phyloP scores from a whole-genome alignment of 306 rosid genomes.

The Sechiopsis laciniata region DNA sequence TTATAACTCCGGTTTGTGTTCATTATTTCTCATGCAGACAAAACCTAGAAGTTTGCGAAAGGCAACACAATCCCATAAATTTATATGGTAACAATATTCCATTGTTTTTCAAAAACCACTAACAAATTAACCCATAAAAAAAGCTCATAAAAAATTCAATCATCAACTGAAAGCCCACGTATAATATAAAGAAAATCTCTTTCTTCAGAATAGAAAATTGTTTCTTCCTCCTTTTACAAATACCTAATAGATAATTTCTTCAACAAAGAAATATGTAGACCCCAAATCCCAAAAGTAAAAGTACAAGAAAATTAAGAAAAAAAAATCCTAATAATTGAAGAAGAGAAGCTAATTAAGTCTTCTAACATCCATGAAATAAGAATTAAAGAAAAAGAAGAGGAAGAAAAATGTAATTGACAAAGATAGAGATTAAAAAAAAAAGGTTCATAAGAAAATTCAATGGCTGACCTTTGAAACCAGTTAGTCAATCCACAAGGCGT shows the following conservation, averaged over 20 bases:
- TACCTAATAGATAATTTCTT: background rate
- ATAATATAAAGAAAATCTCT: background rate
- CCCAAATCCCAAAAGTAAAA: conserved; percentile 5
- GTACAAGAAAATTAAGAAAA: background rate
- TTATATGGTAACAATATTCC: conserved; percentile 12
- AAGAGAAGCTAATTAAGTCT: background rate
- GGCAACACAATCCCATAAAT: conserved; percentile 6
- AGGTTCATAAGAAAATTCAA: conserved; percentile 17
- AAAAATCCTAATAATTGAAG: conserved; percentile 3
- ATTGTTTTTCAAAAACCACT: background rate
- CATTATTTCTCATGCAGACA: conserved; percentile 16
- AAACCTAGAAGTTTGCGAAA: conserved; percentile 15
- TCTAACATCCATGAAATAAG: conserved; percentile 3
- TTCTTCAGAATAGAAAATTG: background rate
- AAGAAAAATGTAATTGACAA: conserved; percentile 6
- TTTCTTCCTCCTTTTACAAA: background rate
- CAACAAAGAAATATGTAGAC: background rate
- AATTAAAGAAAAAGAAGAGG: background rate
- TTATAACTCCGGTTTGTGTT: background rate
- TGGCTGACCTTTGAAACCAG: conserved; percentile 13
- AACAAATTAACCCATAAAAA: no score
- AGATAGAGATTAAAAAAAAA: background rate
- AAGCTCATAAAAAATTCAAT: background rate
- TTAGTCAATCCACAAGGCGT: background rate
- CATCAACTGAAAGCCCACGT: background rate